phyloP scores from a whole-genome alignment of 2,329 filamentous ascomycete genomes.

The Clonostachys solani region DNA sequence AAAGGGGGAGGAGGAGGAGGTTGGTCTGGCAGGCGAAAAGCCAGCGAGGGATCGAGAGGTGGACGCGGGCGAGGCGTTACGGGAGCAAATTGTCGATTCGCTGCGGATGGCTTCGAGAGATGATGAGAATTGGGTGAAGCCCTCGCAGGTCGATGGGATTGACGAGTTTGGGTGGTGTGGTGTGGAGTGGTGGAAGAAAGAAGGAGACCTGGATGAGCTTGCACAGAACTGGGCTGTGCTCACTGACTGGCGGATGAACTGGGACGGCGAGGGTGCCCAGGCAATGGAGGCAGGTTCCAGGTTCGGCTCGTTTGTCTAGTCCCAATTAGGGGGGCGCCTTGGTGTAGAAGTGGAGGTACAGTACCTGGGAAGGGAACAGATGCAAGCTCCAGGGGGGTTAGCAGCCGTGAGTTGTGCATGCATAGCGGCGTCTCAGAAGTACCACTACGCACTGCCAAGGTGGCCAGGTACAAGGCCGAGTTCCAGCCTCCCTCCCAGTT shows the following conservation, averaged over 20 bases:
- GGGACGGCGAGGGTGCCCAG: not conserved
- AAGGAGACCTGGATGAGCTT: not conserved
- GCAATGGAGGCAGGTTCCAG: not conserved
- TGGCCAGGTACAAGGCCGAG: no score
- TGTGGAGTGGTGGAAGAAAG: not conserved
- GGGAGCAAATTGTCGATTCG: not conserved
- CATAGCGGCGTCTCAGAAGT: no score
- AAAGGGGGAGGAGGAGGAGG: conserved; percentile 1
- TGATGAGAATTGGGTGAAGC: not conserved
- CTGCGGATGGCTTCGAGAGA: not conserved
- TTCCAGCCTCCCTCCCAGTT: no score
- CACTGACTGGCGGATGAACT: not conserved
- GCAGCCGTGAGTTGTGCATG: no score
- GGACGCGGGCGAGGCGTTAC: not conserved
- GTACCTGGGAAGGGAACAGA: no score
- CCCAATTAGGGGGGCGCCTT: no score
- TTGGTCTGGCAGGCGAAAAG: not conserved
- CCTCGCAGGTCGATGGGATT: not conserved
- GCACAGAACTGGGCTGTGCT: not conserved
- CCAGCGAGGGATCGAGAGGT: conserved; percentile 2
- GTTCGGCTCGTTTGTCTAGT: not conserved
- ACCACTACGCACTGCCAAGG: no score
- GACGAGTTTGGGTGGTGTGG: not conserved
- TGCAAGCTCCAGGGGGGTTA: no score
- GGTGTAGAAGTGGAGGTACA: no score